These are phyloP conservation scores for Salmacisia buchloeana DNA, from an alignment of 1,284 basidiomycete genomes.

Conservation along the genomic window DNA sequence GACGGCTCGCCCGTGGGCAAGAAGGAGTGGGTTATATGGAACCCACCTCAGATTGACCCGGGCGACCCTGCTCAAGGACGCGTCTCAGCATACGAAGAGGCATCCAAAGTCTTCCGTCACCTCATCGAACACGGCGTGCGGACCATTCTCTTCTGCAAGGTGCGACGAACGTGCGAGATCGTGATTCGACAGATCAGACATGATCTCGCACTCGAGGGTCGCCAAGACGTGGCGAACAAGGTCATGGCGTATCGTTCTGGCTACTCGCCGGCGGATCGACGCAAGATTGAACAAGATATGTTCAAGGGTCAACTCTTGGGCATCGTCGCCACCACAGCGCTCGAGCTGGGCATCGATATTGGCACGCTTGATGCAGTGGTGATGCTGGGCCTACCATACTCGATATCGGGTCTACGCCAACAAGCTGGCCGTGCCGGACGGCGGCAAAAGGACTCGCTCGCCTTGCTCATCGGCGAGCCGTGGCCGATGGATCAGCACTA, in stretches of 20 bases:
- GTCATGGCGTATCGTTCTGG: conserved; percentile 82
- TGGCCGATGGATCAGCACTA: conserved; percentile 75
- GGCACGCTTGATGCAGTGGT: conserved; percentile 81
- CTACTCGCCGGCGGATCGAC: conserved; percentile 65
- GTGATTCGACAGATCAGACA: conserved; percentile 73
- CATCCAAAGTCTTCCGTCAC: conserved; percentile 69
- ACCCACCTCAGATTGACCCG: conserved; percentile 63
- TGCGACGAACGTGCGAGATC: conserved; percentile 73
- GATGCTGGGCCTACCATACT: conserved; percentile 76
- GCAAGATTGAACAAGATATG: conserved; percentile 77
- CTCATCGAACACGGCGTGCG: conserved; percentile 75
- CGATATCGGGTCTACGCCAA: conserved; percentile 63
- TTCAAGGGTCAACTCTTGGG: conserved; percentile 74
- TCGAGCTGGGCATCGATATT: conserved; percentile 87
- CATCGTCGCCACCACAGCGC: conserved; percentile 82
- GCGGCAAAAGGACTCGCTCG: conserved; percentile 73
- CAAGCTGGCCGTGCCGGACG: conserved; percentile 84
- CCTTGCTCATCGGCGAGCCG: conserved; percentile 68
- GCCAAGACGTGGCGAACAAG: conserved; percentile 67
- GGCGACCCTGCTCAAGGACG: conserved; percentile 61
- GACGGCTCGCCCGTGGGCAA: conserved; percentile 77
- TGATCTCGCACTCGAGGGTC: conserved; percentile 69
- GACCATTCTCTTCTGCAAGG: conserved; percentile 83
- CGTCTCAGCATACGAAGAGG: conserved; percentile 65
- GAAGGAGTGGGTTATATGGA: conserved; percentile 58